A percentile compares a stretch with the other conserved stretches of the same genome.
These are phyloP conservation scores for Daldinia caldariorum DNA, from an alignment of 495 filamentous ascomycete genomes.

Conservation along the genomic window DNA sequence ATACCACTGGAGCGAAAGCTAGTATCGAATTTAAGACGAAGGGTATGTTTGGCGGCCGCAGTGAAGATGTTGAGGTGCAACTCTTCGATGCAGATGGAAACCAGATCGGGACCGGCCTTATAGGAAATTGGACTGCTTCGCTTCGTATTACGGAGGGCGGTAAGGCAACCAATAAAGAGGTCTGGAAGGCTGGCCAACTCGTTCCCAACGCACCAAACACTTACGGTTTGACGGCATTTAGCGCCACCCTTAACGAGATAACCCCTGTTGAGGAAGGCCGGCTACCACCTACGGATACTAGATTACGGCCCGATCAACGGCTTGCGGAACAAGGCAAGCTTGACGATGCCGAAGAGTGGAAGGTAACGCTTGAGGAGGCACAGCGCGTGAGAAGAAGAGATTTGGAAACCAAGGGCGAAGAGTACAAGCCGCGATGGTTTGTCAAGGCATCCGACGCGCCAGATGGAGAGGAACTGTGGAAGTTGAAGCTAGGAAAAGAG, in stretches of 20 bases:
- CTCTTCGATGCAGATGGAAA: constrained; percentile 71
- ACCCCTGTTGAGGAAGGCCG: constrained; percentile 77
- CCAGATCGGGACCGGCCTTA: constrained; percentile 68
- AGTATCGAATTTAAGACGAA: constrained; percentile 87
- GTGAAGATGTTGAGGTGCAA: constrained; percentile 86
- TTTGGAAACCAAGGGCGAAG: constrained; percentile 76
- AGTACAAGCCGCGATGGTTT: constrained; percentile 85
- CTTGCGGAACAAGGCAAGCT: constrained; percentile 82
- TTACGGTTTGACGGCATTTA: constrained; percentile 89
- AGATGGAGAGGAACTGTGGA: constrained; percentile 80
- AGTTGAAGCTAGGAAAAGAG: constrained; percentile 78
- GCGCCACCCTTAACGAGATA: constrained; percentile 86
- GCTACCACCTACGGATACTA: constrained; percentile 80
- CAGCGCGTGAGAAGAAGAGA: constrained; percentile 80
- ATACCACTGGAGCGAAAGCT: constrained; percentile 80
- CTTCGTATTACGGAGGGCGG: constrained; percentile 70
- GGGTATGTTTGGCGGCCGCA: constrained; percentile 95
- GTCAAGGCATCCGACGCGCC: constrained; percentile 65
- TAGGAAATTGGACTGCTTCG: constrained; percentile 84
- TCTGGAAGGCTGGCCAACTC: constrained; percentile 81
- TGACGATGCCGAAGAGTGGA: constrained; percentile 84
- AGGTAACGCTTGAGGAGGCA: constrained; percentile 82
- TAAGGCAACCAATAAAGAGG: constrained; percentile 63
- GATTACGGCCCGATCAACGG: constrained; percentile 92
- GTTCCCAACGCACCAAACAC: constrained; percentile 77